Percentiles rank a stretch among this genome's conserved stretches.
Conservation (phyloP, 164 flowering plant species). For the Vitis labrusca region DNA sequence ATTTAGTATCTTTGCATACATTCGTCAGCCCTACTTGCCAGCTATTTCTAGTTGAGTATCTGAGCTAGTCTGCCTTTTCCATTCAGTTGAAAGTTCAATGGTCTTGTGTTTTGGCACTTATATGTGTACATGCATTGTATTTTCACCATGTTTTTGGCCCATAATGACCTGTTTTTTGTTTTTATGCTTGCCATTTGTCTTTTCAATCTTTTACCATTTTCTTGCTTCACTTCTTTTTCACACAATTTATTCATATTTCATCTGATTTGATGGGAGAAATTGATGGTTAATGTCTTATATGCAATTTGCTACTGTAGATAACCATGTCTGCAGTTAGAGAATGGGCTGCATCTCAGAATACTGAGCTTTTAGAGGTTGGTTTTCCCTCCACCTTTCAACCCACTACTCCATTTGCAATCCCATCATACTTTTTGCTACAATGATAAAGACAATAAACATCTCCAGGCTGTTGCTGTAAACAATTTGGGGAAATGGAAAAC, state of each 20-base stretch:
- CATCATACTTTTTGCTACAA: neutral
- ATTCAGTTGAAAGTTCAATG: no score
- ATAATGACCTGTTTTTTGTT: no score
- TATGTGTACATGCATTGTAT: no score
- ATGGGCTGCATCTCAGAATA: slow-evolving; percentile 97
- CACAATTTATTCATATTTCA: neutral
- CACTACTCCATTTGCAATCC: neutral
- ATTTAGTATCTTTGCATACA: no score
- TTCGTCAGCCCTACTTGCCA: no score
- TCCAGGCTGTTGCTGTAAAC: slow-evolving; percentile 98
- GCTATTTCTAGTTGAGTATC: no score
- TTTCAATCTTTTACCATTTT: neutral
- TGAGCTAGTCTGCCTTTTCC: no score
- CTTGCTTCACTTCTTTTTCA: neutral
- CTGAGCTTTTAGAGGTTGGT: slow-evolving; percentile 76
- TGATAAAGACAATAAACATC: neutral
- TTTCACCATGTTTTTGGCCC: neutral
- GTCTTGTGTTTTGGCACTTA: no score
- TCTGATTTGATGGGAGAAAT: neutral
- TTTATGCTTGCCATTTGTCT: no score
- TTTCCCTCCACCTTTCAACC: neutral
- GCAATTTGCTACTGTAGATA: slow-evolving; percentile 50
- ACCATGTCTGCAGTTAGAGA: slow-evolving; percentile 99
- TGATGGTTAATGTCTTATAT: slow-evolving; percentile 3
- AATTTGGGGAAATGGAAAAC: slow-evolving; percentile 98